Conservation (phyloP, 2,329 filamentous ascomycete species). For the Colletotrichum zoysiae region DNA sequence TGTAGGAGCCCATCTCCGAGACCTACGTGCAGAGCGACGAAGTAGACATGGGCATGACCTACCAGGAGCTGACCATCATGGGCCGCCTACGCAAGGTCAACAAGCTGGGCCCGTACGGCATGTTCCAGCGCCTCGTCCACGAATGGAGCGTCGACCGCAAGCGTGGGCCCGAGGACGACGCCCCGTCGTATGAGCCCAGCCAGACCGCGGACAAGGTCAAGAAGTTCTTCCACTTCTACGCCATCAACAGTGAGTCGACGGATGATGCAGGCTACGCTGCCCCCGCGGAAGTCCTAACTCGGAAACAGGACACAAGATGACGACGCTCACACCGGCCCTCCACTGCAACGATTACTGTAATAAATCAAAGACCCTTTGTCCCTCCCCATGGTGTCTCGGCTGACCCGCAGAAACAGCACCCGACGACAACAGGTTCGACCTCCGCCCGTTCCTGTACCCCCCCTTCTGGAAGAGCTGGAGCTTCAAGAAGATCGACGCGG, state of each 20-base stretch:
- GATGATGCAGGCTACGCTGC: too few species aligned
- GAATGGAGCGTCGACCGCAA: slow-evolving; percentile 56
- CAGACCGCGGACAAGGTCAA: slow-evolving; percentile 58
- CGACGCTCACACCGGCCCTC: slow-evolving; percentile 40
- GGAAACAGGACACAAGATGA: slow-evolving; percentile 40
- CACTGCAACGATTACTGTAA: slow-evolving; percentile 43
- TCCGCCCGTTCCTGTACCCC: slow-evolving; percentile 48
- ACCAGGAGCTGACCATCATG: slow-evolving; percentile 57
- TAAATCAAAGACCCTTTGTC: not conserved
- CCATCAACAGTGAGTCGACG: slow-evolving; percentile 61
- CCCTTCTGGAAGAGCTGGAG: slow-evolving; percentile 51
- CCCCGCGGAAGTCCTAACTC: not conserved
- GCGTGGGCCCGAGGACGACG: slow-evolving; percentile 46
- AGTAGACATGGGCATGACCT: slow-evolving; percentile 66
- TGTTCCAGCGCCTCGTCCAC: slow-evolving; percentile 61
- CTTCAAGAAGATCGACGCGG: slow-evolving; percentile 57
- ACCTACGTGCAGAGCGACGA: slow-evolving; percentile 66
- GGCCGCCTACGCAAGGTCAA: slow-evolving; percentile 58
- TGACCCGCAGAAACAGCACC: slow-evolving; percentile 39
- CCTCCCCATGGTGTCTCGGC: not conserved
- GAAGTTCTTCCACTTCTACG: slow-evolving; percentile 66
- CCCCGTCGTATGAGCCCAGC: slow-evolving; percentile 51
- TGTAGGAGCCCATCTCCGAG: slow-evolving; percentile 70
- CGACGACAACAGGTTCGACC: slow-evolving; percentile 48
- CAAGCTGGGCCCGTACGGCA: slow-evolving; percentile 61